Percentiles rank a stretch among this genome's conserved stretches.
Evolutionary conservation across 2,329 filamentous ascomycete species (phyloP).

Genomic region (Talaromyces sp.): DNA sequence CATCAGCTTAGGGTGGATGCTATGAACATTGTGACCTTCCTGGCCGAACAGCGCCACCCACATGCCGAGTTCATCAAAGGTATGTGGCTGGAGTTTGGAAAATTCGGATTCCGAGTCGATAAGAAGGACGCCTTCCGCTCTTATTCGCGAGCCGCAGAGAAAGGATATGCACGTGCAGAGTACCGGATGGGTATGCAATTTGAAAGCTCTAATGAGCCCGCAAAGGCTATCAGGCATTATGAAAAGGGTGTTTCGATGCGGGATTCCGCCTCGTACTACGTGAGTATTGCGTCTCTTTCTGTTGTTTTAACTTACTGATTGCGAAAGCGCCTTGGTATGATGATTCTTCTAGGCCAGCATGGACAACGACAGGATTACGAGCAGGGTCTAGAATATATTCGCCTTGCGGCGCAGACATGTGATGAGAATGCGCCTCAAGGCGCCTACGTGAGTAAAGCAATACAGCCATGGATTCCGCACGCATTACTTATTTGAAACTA

Average conservation of each 20-base stretch:
- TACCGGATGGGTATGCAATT: constrained; percentile 99
- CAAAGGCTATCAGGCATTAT: constrained; percentile 89
- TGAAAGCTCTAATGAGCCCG: constrained; percentile 87
- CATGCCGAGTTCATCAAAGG: constrained; percentile 90
- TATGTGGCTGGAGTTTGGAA: constrained; percentile 98
- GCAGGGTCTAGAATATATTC: constrained; percentile 75
- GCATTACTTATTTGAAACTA: background rate
- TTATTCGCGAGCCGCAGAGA: constrained; percentile 79
- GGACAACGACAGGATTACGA: constrained; percentile 77
- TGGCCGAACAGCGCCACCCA: constrained; percentile 86
- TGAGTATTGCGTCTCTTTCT: constrained; percentile 25
- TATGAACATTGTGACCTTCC: constrained; percentile 82
- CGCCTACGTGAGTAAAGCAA: constrained; percentile 58
- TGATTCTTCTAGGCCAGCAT: constrained; percentile 91
- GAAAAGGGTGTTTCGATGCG: constrained; percentile 69
- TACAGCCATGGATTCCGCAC: background rate
- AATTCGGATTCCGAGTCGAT: constrained; percentile 83
- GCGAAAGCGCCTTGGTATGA: constrained; percentile 83
- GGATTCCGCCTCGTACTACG: constrained; percentile 80
- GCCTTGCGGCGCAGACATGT: constrained; percentile 73
- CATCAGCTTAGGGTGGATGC: constrained; percentile 84
- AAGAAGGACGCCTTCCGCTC: constrained; percentile 89
- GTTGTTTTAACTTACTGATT: constrained; percentile 16
- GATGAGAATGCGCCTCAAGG: constrained; percentile 97
- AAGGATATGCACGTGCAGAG: constrained; percentile 81